Evolutionary conservation across 2,329 filamentous ascomycete species (phyloP), one percentile per base, ranked within the genome.

Genomic region (Lachnellula hyalina): DNA sequence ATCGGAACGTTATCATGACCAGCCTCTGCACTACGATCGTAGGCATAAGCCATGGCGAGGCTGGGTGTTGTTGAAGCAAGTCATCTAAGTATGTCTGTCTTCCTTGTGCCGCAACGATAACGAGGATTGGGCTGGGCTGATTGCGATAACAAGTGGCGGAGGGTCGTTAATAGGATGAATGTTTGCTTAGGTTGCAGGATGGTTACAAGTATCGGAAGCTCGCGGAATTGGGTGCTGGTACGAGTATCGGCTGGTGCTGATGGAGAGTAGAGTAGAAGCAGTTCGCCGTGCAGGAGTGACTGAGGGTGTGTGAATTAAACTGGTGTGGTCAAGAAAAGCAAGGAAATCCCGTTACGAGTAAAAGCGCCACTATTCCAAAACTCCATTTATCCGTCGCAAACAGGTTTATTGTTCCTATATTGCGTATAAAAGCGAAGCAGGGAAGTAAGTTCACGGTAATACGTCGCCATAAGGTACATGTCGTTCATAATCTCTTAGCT

Each of bases 11-110:
- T 14, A 52, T 59, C 52, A 53, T 59, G 60, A 9, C 51, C 58
- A 51, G 60, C 47, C 53, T 60, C 59, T 28, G 52, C 57, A 49
- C 59, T 59, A 52, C 60, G 58, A 49, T 59, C 61, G 46, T 64
- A 64, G 54, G 61, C 60, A 52, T 64, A 64, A 53, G 61, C 59
- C 60, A 62, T 62, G 56, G 56, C 58, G 57, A 64, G 63, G 63
- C 62, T 65, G 53, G 53, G 28, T 12, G 28, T 44, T 49, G 45
- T 51, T 53, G 32, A 34, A 17, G 53, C 55, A 63, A 59, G 54
- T 59, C 63, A 52, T 52, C 17, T 44, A 63, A 60, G 28, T 32
- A 32, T 14, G 36, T 23, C 40, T 14, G 15, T 6, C 12, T 36
- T 7, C 25, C 12, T 35, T 23, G 15, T 35, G 21, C 8, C 25